phyloP scores from a whole-genome alignment of 208 protist species.

The Novymonas esmeraldas region DNA sequence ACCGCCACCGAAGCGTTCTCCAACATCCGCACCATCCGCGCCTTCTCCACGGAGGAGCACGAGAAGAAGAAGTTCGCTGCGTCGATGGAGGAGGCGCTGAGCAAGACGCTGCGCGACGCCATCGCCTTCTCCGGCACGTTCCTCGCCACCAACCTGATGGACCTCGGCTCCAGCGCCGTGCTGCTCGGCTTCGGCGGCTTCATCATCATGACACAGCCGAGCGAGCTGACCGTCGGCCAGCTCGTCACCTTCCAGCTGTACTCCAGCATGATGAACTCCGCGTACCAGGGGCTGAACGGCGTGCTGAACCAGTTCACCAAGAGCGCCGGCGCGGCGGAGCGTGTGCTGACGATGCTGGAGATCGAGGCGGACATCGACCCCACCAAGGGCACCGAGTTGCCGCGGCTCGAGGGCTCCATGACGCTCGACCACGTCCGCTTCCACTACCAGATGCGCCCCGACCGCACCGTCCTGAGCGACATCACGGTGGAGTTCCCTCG shows the following conservation, averaged over 20 bases:
- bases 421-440: slow-evolving; percentile 49
- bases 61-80: slow-evolving; percentile 41
- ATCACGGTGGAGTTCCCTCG: slow-evolving; percentile 28
- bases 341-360: slow-evolving; percentile 53
- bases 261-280: slow-evolving; percentile 49
- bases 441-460: slow-evolving; percentile 33
- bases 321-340: slow-evolving; percentile 54
- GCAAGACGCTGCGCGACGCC: slow-evolving; percentile 42
- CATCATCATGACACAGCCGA: slow-evolving; percentile 45
- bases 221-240: slow-evolving; percentile 50
- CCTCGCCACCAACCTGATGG: slow-evolving; percentile 41
- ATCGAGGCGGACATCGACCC: slow-evolving; percentile 35
- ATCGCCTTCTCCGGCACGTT: slow-evolving; percentile 41
- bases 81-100: slow-evolving; percentile 48
- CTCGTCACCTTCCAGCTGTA: slow-evolving; percentile 67
- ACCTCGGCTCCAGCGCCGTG: slow-evolving; percentile 39
- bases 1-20: slow-evolving; percentile 59
- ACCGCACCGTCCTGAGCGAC: slow-evolving; percentile 24
- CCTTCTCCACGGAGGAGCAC: slow-evolving; percentile 58
- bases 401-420: slow-evolving; percentile 41
- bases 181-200: slow-evolving; percentile 55
- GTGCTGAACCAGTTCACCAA: slow-evolving; percentile 48
- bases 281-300: slow-evolving; percentile 47
- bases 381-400: slow-evolving; percentile 26
- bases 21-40: slow-evolving; percentile 66